Conservation (phyloP, 106 monocot species). For the Amphibolis antarctica region DNA sequence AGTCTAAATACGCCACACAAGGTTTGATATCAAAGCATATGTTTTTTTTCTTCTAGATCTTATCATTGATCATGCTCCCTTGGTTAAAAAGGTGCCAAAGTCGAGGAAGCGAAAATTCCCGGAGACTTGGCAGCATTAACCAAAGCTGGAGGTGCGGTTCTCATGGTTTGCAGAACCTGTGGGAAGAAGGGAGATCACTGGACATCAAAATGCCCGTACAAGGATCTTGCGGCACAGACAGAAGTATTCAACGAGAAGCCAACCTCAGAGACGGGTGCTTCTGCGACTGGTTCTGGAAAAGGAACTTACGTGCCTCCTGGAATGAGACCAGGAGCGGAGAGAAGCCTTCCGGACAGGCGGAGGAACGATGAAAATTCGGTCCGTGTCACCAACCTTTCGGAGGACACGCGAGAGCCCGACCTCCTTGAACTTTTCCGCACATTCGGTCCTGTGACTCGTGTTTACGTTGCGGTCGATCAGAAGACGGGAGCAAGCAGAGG, state of each 20-base stretch:
- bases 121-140: slow-evolving; percentile 44
- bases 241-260: slow-evolving; percentile 42
- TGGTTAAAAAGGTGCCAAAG: slow-evolving; percentile 62
- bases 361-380: slow-evolving; percentile 94
- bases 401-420: slow-evolving; percentile 85
- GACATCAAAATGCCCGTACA: slow-evolving; percentile 87
- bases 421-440: slow-evolving; percentile 80
- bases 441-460: slow-evolving; percentile 72
- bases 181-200: slow-evolving; percentile 88
- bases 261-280: slow-evolving; percentile 14
- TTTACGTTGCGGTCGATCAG: slow-evolving; percentile 82
- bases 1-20: too few relatives aligned
- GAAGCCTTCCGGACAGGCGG: slow-evolving; percentile 34
- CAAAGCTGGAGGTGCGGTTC: slow-evolving; percentile 44
- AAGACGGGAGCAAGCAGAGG: slow-evolving; percentile 79
- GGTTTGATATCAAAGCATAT: too few relatives aligned
- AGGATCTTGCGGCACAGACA: slow-evolving; percentile 47
- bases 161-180: slow-evolving; percentile 82
- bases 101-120: slow-evolving; percentile 43
- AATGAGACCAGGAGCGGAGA: slow-evolving; percentile 41
- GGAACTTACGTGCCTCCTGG: slow-evolving; percentile 50
- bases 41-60: too few relatives aligned
- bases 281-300: slow-evolving; percentile 26
- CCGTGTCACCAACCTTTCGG: slow-evolving; percentile 77
- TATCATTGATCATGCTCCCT: too few relatives aligned